phyloP scores from a whole-genome alignment of 2,329 filamentous ascomycete species.

The Aspergillus sp. region DNA sequence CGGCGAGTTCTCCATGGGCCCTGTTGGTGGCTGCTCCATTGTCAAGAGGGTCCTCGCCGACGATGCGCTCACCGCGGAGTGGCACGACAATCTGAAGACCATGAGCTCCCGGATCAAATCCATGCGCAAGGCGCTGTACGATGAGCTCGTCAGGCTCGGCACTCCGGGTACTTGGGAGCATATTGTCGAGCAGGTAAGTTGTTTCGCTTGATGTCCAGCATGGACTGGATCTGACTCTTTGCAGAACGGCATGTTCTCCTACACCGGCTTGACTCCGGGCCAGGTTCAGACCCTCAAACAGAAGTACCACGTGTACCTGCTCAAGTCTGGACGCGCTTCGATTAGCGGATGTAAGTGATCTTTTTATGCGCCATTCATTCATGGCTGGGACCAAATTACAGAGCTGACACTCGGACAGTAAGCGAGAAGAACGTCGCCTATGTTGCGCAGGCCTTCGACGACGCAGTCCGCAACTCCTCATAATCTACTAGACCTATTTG shows the following conservation, averaged over 20 bases:
- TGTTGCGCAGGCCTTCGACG: conserved; percentile 30
- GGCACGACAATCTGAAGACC: conserved; percentile 77
- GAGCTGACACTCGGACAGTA: conserved; percentile 15
- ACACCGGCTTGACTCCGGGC: conserved; percentile 42
- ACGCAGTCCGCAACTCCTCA: conserved; percentile 26
- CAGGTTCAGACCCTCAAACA: conserved; percentile 36
- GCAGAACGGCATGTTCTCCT: conserved; percentile 80
- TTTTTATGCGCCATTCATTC: conserved; percentile 1
- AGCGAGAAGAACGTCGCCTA: conserved; percentile 32
- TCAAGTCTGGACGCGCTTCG: conserved; percentile 31
- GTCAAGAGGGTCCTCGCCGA: conserved; percentile 75
- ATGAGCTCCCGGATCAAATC: conserved; percentile 91
- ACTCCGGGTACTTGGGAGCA: conserved; percentile 96
- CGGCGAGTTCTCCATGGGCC: conserved; percentile 44
- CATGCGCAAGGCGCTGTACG: conserved; percentile 72
- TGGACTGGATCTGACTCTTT: conserved; percentile 1
- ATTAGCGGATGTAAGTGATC: conserved; percentile 30
- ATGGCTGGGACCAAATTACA: background rate
- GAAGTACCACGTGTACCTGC: conserved; percentile 36
- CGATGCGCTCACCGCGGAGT: conserved; percentile 66
- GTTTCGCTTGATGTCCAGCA: background rate
- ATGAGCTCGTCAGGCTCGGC: conserved; percentile 69
- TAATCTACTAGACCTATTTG: background rate
- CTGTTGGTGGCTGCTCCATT: conserved; percentile 79
- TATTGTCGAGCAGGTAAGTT: conserved; percentile 79